Evolutionary conservation across 768 basidiomycete genomes (phyloP).

Genomic region (Boletus subcaerulescens): DNA sequence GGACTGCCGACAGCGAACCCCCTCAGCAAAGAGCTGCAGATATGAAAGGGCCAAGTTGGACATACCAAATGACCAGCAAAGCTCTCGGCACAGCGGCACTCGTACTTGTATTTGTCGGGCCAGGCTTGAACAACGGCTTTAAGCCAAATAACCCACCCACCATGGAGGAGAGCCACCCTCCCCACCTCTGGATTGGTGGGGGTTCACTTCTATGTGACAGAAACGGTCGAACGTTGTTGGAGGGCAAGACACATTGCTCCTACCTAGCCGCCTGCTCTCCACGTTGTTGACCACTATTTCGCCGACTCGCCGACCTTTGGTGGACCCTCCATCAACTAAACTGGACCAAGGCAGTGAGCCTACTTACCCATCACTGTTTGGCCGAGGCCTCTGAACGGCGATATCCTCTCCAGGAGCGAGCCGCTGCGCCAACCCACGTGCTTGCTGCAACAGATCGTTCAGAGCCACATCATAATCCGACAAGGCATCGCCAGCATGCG

Average conservation of each 20-base stretch:
- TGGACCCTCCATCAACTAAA: no score
- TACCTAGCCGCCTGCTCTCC: not conserved
- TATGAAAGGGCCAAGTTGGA: not conserved
- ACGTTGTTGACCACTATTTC: not conserved
- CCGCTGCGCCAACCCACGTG: conserved; percentile 8
- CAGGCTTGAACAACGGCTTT: not conserved
- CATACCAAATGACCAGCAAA: conserved; percentile 11
- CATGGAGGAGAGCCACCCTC: conserved; percentile 20
- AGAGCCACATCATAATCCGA: conserved; percentile 27
- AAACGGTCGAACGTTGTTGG: not conserved
- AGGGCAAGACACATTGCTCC: conserved; percentile 3
- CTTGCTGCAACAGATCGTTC: conserved; percentile 25
- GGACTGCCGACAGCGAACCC: not conserved
- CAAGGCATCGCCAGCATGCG: not conserved
- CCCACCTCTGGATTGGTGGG: conserved; percentile 7
- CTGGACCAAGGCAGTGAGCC: no score
- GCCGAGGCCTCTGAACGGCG: no score
- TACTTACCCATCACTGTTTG: no score
- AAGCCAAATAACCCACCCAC: not conserved
- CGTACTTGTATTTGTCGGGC: not conserved
- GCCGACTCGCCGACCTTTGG: not conserved
- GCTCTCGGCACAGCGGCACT: not conserved
- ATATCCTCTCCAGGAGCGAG: conserved; percentile 6
- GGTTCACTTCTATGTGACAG: not conserved
- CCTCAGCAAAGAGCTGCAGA: not conserved